These are phyloP conservation scores for Bretschneidera sinensis DNA, from an alignment of 345 rosid species.

Conservation along the genomic window DNA sequence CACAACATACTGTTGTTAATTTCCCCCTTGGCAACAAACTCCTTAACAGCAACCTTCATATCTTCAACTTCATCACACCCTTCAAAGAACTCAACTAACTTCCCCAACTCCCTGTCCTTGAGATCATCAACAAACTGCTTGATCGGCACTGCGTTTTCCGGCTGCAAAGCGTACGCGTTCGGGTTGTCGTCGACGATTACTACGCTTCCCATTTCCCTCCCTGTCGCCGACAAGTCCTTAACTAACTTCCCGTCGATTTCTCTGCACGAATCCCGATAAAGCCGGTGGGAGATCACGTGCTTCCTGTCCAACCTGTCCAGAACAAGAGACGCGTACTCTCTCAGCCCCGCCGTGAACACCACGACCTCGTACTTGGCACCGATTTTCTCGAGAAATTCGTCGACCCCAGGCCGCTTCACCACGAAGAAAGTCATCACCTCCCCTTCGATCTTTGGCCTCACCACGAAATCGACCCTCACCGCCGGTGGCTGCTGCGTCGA, in stretches of 20 bases:
- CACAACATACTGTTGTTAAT: too few species aligned
- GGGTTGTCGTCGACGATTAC: slow-evolving; percentile 92
- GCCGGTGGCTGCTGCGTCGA: slow-evolving; percentile 76
- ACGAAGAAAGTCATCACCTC: slow-evolving; percentile 60
- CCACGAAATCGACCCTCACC: slow-evolving; percentile 50
- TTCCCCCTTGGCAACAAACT: slow-evolving; percentile 21
- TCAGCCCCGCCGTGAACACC: slow-evolving; percentile 86
- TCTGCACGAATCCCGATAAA: slow-evolving; percentile 66
- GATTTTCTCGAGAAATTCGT: slow-evolving; percentile 49
- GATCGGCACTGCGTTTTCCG: slow-evolving; percentile 77
- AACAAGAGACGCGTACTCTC: slow-evolving; percentile 70
- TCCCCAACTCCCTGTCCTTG: slow-evolving; percentile 47
- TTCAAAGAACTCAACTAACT: slow-evolving; percentile 49
- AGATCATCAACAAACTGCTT: slow-evolving; percentile 56
- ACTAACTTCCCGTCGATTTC: slow-evolving; percentile 64
- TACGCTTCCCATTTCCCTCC: slow-evolving; percentile 53
- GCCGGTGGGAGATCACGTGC: slow-evolving; percentile 56
- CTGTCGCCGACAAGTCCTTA: slow-evolving; percentile 67
- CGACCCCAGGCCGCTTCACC: slow-evolving; percentile 84
- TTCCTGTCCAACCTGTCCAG: slow-evolving; percentile 56
- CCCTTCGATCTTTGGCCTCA: slow-evolving; percentile 64
- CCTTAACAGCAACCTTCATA: slow-evolving; percentile 71
- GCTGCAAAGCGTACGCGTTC: slow-evolving; percentile 60
- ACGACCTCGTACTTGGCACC: slow-evolving; percentile 62
- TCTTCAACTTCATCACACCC: slow-evolving; percentile 50